phyloP scores from a whole-genome alignment of 2,329 filamentous ascomycete species.

The Colletotrichum graminicola region DNA sequence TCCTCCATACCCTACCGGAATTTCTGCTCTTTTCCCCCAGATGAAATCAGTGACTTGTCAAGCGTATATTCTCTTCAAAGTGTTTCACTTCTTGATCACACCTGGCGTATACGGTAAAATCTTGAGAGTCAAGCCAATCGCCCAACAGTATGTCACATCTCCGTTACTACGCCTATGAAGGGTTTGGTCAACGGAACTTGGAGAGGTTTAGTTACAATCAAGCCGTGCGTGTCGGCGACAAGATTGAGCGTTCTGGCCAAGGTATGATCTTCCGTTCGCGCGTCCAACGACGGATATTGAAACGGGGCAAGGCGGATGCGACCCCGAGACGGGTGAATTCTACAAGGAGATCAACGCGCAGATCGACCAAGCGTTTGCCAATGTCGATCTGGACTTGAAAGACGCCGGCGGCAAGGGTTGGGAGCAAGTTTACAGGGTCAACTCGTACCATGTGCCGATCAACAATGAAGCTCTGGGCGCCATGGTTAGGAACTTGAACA shows the following conservation, averaged over 20 bases:
- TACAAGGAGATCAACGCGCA: constrained; percentile 56
- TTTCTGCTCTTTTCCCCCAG: no score
- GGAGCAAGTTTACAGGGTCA: constrained; percentile 65
- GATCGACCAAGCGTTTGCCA: constrained; percentile 67
- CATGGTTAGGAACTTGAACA: constrained; percentile 61
- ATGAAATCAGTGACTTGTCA: not conserved
- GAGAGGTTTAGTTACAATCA: constrained; percentile 58
- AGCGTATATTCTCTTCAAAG: not conserved
- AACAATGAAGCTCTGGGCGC: constrained; percentile 54
- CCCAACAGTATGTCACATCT: constrained; percentile 48
- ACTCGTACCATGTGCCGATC: constrained; percentile 59
- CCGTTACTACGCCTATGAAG: constrained; percentile 51
- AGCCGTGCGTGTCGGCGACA: constrained; percentile 61
- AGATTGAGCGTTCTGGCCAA: constrained; percentile 61
- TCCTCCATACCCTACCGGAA: rapidly evolving
- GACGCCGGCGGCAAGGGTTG: constrained; percentile 68
- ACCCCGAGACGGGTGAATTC: constrained; percentile 46
- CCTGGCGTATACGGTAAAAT: not conserved
- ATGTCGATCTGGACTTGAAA: constrained; percentile 64
- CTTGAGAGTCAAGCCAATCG: not conserved
- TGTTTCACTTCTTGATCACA: not conserved
- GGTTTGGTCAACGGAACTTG: constrained; percentile 48
- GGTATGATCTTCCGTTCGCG: constrained; percentile 47
- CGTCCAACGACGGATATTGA: not conserved
- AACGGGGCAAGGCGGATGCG: constrained; percentile 49